A percentile compares a stretch with the other conserved stretches of the same genome.
Conservation (phyloP, 2,329 filamentous ascomycete species). For the Penicillium expansum region DNA sequence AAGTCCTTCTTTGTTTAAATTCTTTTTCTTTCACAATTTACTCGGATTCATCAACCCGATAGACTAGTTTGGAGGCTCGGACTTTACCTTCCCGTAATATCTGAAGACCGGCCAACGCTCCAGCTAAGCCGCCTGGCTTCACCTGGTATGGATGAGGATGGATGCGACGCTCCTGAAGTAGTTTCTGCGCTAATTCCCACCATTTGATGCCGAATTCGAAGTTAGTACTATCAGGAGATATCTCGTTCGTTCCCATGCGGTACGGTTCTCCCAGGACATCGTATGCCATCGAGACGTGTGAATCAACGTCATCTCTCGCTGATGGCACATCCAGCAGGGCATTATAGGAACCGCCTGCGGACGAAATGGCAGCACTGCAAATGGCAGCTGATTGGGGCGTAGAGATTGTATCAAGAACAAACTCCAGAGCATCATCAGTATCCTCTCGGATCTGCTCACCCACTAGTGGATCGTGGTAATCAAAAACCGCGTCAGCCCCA, state of each 20-base stretch:
- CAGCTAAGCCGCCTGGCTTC: slow-evolving; percentile 18
- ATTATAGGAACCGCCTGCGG: slow-evolving; percentile 20
- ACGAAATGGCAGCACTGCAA: slow-evolving; percentile 20
- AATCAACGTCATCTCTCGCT: slow-evolving; percentile 20
- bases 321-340: slow-evolving; percentile 17
- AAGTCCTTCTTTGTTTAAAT: background rate
- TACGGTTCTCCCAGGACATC: slow-evolving; percentile 22
- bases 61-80: slow-evolving; percentile 24
- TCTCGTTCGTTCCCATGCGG: slow-evolving; percentile 10
- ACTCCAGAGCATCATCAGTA: slow-evolving; percentile 20
- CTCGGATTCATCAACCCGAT: slow-evolving; percentile 10
- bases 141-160: slow-evolving; percentile 18
- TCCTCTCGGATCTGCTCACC: slow-evolving; percentile 29
- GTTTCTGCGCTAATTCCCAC: slow-evolving; percentile 9
- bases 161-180: slow-evolving; percentile 17
- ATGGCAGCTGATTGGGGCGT: slow-evolving; percentile 18
- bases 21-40: background rate
- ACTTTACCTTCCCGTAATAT: slow-evolving; percentile 20
- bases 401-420: slow-evolving; percentile 24
- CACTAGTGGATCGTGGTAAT: slow-evolving; percentile 30
- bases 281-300: slow-evolving; percentile 22
- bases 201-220: slow-evolving; percentile 18
- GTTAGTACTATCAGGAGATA: slow-evolving; percentile 7
- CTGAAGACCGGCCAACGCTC: slow-evolving; percentile 18
- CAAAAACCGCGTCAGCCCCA: slow-evolving; percentile 36